Base-by-base conservation (phyloP, 345 rosid genomes). In the Capsella bursapastoris region DNA sequence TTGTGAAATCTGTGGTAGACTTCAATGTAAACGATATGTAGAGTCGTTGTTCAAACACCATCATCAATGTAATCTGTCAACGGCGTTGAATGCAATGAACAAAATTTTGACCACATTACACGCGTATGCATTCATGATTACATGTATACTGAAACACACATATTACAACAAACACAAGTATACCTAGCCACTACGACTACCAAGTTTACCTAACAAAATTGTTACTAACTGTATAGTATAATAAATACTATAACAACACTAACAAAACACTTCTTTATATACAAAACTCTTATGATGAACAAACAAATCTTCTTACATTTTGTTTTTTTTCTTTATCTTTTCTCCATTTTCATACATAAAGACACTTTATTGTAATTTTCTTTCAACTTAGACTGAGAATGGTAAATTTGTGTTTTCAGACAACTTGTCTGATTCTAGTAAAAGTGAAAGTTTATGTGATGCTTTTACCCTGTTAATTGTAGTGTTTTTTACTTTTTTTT, bases 101-200 rank as follows among this genome's bases (percentile, higher is more conserved):
- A 25, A 66, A 14, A 51, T 51, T 4, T 38, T 40, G 51, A 40
- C 62, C 27, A 40, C n/a, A 22, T 51, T 37, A 66, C 40, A 55
- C 40, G 41, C 16, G 61, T 53, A 40, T 15, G 52, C 43, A 41
- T 56, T 56, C 44, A 27, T 27, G 16, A 55, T 40, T 64, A 53
- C 52, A 57, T 69, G 34, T 29, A 29, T 43, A 29, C 64, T 7
- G 40, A 53, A 68, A 68, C 52, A 40, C 52, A 15, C 25, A 22
- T 53, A 66, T 50, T 6, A 25, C 31, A 55, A 37, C 35, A 53
- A 41, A 22, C 28, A 35, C 58, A 66, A 34, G 70, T 35, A 22
- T 49, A 34, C 37, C 37, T 34, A 34, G 37, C 4, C 43, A 1
- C 43, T 34, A 34, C 37, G 37, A 38, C 43, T 22, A 22, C 25